Evolutionary conservation across 108 stramenopile genomes (phyloP).

Genomic region (Stephanodiscus minutulus): DNA sequence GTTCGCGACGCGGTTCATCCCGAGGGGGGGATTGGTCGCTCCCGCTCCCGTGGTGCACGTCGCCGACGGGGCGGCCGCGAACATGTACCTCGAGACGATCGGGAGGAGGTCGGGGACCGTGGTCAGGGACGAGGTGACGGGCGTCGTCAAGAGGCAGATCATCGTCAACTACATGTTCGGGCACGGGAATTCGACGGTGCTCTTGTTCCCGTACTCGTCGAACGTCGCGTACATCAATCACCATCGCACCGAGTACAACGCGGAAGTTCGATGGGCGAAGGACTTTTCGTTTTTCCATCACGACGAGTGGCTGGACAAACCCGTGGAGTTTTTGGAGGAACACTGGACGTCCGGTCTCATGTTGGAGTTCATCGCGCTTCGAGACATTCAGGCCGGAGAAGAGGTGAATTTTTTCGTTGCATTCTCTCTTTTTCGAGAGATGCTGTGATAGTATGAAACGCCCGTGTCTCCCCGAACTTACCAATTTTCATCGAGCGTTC

Average conservation of each 20-base stretch:
- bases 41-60: constrained; percentile 75
- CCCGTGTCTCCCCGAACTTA: no score
- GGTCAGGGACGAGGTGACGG: constrained; percentile 28
- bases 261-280: constrained; percentile 65
- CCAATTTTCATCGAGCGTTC: not conserved
- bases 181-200: constrained; percentile 69
- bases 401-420: constrained; percentile 32
- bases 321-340: constrained; percentile 54
- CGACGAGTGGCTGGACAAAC: constrained; percentile 64
- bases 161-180: constrained; percentile 83
- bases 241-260: constrained; percentile 61
- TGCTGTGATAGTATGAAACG: no score
- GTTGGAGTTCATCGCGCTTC: constrained; percentile 55
- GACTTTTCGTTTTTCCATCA: constrained; percentile 56
- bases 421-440: not conserved
- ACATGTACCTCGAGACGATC: constrained; percentile 49
- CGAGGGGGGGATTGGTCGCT: constrained; percentile 60
- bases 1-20: constrained; percentile 70
- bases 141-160: constrained; percentile 56
- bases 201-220: constrained; percentile 77
- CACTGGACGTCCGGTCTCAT: constrained; percentile 59
- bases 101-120: constrained; percentile 36
- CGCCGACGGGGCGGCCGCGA: constrained; percentile 44
- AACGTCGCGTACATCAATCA: constrained; percentile 74
- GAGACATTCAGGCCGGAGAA: constrained; percentile 66